A percentile compares a stretch with the other conserved stretches of the same genome.
phyloP scores from a whole-genome alignment of 1,284 basidiomycete genomes.

The Moesziomyces aphidis region DNA sequence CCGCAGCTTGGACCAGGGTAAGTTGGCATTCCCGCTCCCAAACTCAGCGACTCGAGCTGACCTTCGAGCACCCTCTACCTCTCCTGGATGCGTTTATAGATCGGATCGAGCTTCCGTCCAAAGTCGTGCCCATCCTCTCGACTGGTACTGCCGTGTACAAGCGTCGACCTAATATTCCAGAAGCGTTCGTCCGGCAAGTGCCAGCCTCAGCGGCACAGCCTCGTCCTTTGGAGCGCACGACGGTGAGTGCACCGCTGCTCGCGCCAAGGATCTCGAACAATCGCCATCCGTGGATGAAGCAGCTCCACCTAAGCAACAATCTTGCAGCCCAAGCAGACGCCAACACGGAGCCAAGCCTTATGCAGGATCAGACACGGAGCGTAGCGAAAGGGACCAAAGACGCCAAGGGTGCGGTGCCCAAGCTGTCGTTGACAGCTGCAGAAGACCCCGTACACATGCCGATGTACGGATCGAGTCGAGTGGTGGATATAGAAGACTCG shows the following conservation, averaged over 20 bases:
- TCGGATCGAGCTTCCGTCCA: constrained; percentile 25
- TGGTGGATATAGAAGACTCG: background rate
- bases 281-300: constrained; percentile 45
- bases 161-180: constrained; percentile 31
- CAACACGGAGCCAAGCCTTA: background rate
- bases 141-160: constrained; percentile 6
- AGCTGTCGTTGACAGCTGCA: constrained; percentile 21
- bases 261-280: constrained; percentile 30
- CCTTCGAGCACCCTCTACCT: too few relatives aligned
- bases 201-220: background rate
- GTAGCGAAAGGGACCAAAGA: too few relatives aligned
- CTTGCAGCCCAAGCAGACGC: background rate
- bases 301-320: constrained; percentile 18
- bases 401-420: background rate
- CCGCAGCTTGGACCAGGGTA: constrained; percentile 26
- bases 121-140: constrained; percentile 24
- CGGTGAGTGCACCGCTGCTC: background rate
- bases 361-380: too few relatives aligned
- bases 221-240: background rate
- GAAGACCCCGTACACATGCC: constrained; percentile 5
- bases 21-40: background rate
- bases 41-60: too few relatives aligned
- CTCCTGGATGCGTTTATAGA: background rate
- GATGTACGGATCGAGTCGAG: background rate
- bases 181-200: constrained; percentile 12